Conservation (phyloP, 805 yeast species). For the Ogataea sp. region DNA sequence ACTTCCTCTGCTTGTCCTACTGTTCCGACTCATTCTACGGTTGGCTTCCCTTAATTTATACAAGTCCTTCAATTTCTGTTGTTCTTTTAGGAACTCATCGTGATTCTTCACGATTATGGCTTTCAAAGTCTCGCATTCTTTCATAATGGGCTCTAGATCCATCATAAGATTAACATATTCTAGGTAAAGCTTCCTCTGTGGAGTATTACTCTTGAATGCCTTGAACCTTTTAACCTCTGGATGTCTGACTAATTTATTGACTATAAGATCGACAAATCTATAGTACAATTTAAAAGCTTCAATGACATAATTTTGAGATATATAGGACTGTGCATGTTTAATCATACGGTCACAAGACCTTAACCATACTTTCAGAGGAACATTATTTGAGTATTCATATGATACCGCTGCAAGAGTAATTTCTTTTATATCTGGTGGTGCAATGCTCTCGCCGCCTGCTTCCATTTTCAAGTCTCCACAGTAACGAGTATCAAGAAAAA, state of each 20-base stretch:
- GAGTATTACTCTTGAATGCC: constrained; percentile 8
- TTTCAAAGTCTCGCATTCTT: constrained; percentile 23
- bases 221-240: constrained; percentile 30
- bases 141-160: constrained; percentile 19
- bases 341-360: constrained; percentile 41
- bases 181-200: constrained; percentile 17
- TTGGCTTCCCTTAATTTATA: background rate
- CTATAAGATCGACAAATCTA: constrained; percentile 50
- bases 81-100: constrained; percentile 13
- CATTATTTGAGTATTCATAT: constrained; percentile 43
- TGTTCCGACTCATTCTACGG: background rate
- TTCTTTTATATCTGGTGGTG: constrained; percentile 23
- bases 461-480: no score
- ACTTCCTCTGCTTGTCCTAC: background rate
- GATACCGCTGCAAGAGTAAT: constrained; percentile 40
- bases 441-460: background rate
- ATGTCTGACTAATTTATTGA: constrained; percentile 37
- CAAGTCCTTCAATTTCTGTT: constrained; percentile 9
- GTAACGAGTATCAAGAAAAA: no score
- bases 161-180: constrained; percentile 16
- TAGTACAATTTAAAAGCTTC: constrained; percentile 50
- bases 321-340: constrained; percentile 40
- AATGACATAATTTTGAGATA: constrained; percentile 31
- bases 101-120: constrained; percentile 17
- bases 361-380: constrained; percentile 48